phyloP scores from a whole-genome alignment of 768 basidiomycete genomes.

The Dioszegia hungarica region DNA sequence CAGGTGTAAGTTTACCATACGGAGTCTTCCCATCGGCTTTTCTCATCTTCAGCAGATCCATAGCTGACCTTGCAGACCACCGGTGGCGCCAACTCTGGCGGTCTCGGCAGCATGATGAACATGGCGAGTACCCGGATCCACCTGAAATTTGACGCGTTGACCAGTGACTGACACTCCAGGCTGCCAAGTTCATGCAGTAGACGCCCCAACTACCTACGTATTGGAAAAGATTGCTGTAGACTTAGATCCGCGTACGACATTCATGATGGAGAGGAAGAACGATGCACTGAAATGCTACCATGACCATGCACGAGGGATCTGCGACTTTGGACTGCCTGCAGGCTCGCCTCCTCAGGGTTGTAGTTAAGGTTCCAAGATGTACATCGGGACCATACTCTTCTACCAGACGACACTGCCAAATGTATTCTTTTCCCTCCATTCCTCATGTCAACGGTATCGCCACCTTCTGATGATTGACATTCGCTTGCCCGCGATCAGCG shows the following conservation, averaged over 20 bases:
- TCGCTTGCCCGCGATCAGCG: background rate
- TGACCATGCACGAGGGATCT: no score
- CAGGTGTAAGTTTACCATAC: constrained; percentile 25
- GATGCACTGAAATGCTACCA: background rate
- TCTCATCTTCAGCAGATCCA: no score
- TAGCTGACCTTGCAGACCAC: constrained; percentile 52
- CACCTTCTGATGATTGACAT: no score
- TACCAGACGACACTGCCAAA: background rate
- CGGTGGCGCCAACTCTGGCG: constrained; percentile 58
- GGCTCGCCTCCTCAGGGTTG: no score
- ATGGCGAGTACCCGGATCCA: constrained; percentile 61
- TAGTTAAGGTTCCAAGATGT: no score
- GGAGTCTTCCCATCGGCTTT: no score
- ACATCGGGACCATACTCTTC: no score
- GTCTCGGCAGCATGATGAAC: constrained; percentile 57
- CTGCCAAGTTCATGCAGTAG: constrained; percentile 7
- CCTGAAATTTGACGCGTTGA: background rate
- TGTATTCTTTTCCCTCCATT: no score
- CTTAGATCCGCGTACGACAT: no score
- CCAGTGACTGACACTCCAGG: background rate
- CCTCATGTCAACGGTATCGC: no score
- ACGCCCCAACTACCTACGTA: background rate
- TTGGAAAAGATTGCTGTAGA: no score
- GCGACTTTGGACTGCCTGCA: no score
- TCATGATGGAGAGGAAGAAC: background rate